Evolutionary conservation across 768 basidiomycete genomes (phyloP), one percentile per base, ranked within the genome.

Genomic region (Leccinum aurantiacum): DNA sequence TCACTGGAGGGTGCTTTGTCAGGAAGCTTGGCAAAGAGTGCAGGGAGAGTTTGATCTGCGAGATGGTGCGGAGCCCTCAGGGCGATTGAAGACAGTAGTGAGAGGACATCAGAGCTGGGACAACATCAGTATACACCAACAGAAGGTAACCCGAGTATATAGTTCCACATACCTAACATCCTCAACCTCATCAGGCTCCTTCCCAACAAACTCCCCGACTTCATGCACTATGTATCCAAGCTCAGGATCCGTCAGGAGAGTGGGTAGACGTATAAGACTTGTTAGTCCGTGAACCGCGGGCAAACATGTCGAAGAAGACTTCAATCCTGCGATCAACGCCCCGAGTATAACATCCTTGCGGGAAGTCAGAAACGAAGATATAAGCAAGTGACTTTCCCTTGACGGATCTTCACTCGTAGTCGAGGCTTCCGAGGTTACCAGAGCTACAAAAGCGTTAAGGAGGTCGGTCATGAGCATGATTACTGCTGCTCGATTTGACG

Each of bases 301-400:
- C 33, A 78, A 74, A 24, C 85, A 78, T 6, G 86, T 81, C 3
- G 82, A 69, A 6, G 80, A 51, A 3, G 75, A 73, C 64, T 81
- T 85, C 57, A 89, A 72, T 11, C 87, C 90, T 19, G 81, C 81
- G 22, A 79, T 81, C 35, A 88, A 76, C 41, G 84, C 75, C 11
- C 87, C 87, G 14, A 95, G 77, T 0, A 96, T 76, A 59, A 88
- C 84, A 62, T 95, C 93, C 71, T 93, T 92, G 72, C 82, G 88
- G 1, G 84, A 78, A 27, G 76, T 67, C 53, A 96, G 75, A 2
- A 61, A 47, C 77, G 75, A 46, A 74, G 67, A 27, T 76, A 76
- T 13, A 24, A 37, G 33, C 11, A 27, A 35, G 6, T 53, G 22
- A 27, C 65, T 41, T 13, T 58, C 53, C 59, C 80, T 79, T 25